Evolutionary conservation across 2,329 filamentous ascomycete species (phyloP).

Genomic region (Fusarium subglutinans): DNA sequence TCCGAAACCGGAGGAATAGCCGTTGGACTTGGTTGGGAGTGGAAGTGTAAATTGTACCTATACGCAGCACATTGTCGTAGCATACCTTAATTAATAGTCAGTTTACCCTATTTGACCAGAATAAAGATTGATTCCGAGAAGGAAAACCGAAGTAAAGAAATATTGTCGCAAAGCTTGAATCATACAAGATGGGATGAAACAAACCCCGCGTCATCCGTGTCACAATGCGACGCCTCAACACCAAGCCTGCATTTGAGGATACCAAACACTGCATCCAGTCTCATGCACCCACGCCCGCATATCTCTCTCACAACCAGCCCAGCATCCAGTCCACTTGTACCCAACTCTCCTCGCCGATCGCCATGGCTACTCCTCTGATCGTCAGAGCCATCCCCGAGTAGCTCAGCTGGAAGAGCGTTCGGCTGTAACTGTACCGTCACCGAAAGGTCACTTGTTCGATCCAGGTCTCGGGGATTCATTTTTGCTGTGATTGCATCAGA

Average conservation of each 20-base stretch:
- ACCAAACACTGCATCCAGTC: no score
- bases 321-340: not conserved
- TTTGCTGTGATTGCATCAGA: not conserved
- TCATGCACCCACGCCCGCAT: no score
- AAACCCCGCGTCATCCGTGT: not conserved
- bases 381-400: not conserved
- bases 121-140: fast-evolving
- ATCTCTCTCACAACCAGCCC: no score
- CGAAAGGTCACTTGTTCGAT: constrained; percentile 10
- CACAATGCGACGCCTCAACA: not conserved
- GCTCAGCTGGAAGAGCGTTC: constrained; percentile 9
- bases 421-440: constrained; percentile 1
- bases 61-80: fast-evolving
- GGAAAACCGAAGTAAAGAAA: no score
- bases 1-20: constrained; percentile 24
- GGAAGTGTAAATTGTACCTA: not conserved
- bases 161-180: no score
- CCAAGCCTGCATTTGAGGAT: not conserved
- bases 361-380: not conserved
- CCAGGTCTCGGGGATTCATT: constrained; percentile 6
- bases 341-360: not conserved
- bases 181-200: not conserved
- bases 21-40: constrained; percentile 1
- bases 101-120: no score
- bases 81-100: fast-evolving